Evolutionary conservation across 2,329 filamentous ascomycete species (phyloP).

Genomic region (Claviceps africana): DNA sequence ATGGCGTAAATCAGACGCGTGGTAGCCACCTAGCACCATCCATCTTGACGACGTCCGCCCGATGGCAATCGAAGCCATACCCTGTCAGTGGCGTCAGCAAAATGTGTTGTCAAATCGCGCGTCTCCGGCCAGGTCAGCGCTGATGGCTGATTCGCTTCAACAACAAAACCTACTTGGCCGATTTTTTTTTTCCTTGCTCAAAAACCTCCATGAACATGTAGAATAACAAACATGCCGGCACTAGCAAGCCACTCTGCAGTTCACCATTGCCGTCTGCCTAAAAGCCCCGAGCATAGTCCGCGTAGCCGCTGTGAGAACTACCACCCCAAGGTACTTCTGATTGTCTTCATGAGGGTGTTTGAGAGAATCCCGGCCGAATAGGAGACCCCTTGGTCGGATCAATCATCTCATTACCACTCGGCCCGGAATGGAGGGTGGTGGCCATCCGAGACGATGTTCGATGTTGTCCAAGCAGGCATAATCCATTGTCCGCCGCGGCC

Average conservation of each 20-base stretch:
- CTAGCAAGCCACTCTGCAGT: not conserved
- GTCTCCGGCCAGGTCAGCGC: not conserved
- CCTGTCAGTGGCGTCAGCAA: not conserved
- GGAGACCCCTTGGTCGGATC: not conserved
- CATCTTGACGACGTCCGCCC: not conserved
- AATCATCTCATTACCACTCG: not conserved
- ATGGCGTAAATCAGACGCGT: not conserved
- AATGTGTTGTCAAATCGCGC: not conserved
- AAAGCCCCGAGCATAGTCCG: not conserved
- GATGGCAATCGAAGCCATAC: not conserved
- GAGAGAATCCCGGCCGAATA: not conserved
- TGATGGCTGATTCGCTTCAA: not conserved
- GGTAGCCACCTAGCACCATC: not conserved
- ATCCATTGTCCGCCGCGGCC: not conserved
- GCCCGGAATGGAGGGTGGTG: not conserved
- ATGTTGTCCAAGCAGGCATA: not conserved
- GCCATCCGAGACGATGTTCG: not conserved
- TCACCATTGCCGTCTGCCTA: not conserved
- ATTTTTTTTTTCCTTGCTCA: not conserved
- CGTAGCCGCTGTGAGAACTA: not conserved
- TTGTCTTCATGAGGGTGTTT: not conserved
- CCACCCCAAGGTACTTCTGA: not conserved
- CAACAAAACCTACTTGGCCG: not conserved
- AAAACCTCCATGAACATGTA: not conserved
- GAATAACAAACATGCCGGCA: not conserved